phyloP scores from a whole-genome alignment of 2,329 filamentous ascomycete species.

The Xylariaceae sp. region DNA sequence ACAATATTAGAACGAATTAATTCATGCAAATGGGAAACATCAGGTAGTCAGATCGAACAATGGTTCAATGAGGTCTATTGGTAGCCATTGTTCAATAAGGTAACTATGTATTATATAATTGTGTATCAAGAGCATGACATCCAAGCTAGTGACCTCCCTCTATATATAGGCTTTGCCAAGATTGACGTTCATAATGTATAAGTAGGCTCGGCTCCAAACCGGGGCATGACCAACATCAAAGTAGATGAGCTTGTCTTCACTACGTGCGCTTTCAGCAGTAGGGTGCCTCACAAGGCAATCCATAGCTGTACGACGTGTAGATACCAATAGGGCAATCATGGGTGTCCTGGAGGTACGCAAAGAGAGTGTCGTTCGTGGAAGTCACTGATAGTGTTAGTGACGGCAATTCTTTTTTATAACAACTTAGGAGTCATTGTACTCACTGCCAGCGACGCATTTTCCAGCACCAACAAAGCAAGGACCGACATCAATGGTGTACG shows the following conservation, averaged over 20 bases:
- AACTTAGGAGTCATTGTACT: constrained; percentile 3
- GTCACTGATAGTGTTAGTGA: constrained; percentile 18
- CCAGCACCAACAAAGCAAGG: constrained; percentile 26
- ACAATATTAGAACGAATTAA: too few species aligned
- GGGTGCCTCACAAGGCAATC: constrained; percentile 18
- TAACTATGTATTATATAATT: background rate
- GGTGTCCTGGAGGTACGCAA: constrained; percentile 25
- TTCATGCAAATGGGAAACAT: too few species aligned
- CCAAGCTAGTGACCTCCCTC: too few species aligned
- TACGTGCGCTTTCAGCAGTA: constrained; percentile 7
- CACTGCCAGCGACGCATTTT: constrained; percentile 26
- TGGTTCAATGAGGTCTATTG: too few species aligned
- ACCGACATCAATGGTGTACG: constrained; percentile 28
- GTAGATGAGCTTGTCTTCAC: background rate
- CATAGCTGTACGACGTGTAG: constrained; percentile 27
- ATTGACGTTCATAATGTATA: background rate
- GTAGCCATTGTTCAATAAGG: too few species aligned
- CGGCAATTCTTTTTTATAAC: background rate
- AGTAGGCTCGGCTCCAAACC: background rate
- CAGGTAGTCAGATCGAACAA: too few species aligned
- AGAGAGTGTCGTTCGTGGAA: constrained; percentile 28
- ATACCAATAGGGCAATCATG: constrained; percentile 26
- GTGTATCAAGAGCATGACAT: background rate
- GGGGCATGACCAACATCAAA: background rate
- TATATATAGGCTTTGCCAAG: background rate